Evolutionary conservation across 257 asterid genomes (phyloP).

Genomic region (Solanum ossicruentum): DNA sequence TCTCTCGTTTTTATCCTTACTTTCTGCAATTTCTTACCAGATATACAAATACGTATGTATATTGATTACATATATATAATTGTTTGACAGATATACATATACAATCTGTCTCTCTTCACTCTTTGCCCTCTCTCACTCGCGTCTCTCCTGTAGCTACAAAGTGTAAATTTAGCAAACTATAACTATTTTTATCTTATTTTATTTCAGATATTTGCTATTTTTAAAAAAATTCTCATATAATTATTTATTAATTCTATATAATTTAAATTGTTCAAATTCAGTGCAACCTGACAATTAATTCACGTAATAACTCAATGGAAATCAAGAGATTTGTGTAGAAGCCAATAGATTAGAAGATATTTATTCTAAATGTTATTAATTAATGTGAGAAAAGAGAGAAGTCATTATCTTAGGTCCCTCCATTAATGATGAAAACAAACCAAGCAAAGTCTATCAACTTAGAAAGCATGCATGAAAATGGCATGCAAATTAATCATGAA

Average conservation of each 20-base stretch:
- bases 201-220: too few species aligned
- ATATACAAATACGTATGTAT: too few species aligned
- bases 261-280: not conserved
- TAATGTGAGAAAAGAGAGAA: not conserved
- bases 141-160: too few species aligned
- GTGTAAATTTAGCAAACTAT: too few species aligned
- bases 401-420: not conserved
- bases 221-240: not conserved
- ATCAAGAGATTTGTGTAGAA: not conserved
- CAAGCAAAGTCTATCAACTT: not conserved
- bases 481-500: constrained; percentile 1
- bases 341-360: not conserved
- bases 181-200: too few species aligned
- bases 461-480: constrained; percentile 8
- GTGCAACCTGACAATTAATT: accelerated
- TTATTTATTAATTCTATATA: not conserved
- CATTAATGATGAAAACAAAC: not conserved
- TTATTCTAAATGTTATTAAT: not conserved
- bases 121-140: too few species aligned
- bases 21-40: too few species aligned
- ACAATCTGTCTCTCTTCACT: too few species aligned
- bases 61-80: too few species aligned
- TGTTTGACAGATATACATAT: too few species aligned
- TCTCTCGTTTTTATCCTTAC: too few species aligned
- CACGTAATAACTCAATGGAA: not conserved